phyloP scores from a whole-genome alignment of 257 asterid species.

The Ilex asprella region DNA sequence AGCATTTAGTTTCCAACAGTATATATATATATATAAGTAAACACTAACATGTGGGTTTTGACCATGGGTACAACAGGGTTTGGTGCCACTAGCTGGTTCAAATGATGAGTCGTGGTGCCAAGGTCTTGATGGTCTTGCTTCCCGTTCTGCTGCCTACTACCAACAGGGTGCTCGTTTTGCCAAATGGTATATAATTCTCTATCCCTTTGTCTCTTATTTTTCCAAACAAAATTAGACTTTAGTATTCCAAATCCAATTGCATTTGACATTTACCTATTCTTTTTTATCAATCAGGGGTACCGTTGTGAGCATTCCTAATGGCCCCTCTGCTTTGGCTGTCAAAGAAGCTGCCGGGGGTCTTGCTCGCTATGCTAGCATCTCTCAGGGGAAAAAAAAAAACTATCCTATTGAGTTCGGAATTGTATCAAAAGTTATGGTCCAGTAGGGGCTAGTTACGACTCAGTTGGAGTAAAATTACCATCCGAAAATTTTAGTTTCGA shows the following conservation, averaged over 20 bases:
- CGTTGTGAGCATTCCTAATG: conserved; percentile 92
- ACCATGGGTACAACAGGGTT: conserved; percentile 38
- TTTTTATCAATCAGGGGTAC: conserved; percentile 60
- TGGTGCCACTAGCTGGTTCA: conserved; percentile 91
- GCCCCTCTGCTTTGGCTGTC: conserved; percentile 91
- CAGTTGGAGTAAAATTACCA: too few species aligned
- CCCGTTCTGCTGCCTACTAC: conserved; percentile 95
- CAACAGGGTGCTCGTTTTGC: conserved; percentile 97
- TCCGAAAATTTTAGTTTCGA: too few species aligned
- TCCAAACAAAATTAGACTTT: background rate
- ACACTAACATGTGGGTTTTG: too few species aligned
- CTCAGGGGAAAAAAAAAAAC: conserved; percentile 36
- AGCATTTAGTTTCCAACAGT: too few species aligned
- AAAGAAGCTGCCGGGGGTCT: conserved; percentile 99
- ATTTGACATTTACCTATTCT: background rate
- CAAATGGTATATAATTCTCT: conserved; percentile 48
- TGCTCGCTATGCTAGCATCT: conserved; percentile 93
- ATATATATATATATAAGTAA: too few species aligned
- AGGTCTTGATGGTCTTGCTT: conserved; percentile 98
- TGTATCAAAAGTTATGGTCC: too few species aligned
- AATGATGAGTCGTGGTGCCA: conserved; percentile 97
- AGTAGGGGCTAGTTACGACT: too few species aligned
- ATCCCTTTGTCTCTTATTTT: background rate
- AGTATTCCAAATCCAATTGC: too few species aligned
- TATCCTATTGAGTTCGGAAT: too few species aligned